These are phyloP conservation scores for Trichothecium roseum DNA, from an alignment of 2,329 filamentous ascomycete genomes.

Conservation along the genomic window DNA sequence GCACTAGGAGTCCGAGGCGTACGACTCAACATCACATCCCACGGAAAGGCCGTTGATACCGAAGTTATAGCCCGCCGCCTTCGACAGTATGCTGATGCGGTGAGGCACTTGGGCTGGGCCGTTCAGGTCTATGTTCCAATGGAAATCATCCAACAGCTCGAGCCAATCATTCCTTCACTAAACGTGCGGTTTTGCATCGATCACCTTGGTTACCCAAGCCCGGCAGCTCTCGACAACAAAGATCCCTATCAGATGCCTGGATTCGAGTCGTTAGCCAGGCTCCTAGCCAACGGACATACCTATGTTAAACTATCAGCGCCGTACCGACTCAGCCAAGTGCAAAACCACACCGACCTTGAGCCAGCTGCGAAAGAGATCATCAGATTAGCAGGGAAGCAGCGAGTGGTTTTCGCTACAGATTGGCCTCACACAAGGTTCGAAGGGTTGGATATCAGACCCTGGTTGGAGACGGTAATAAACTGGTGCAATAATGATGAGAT, in stretches of 20 bases:
- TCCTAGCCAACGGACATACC: slow-evolving; percentile 33
- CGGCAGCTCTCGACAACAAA: slow-evolving; percentile 16
- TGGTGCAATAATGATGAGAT: slow-evolving; percentile 36
- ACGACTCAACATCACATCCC: slow-evolving; percentile 47
- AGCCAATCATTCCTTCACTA: slow-evolving; percentile 35
- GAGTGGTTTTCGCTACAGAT: slow-evolving; percentile 48
- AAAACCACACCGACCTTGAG: slow-evolving; percentile 26
- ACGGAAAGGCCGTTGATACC: slow-evolving; percentile 27
- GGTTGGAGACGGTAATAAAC: slow-evolving; percentile 40
- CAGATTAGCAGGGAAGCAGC: slow-evolving; percentile 22
- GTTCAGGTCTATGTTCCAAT: slow-evolving; percentile 49
- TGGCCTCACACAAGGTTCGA: slow-evolving; percentile 53
- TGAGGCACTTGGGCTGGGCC: slow-evolving; percentile 42
- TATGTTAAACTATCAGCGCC: slow-evolving; percentile 47
- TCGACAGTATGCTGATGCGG: slow-evolving; percentile 35
- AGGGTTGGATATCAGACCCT: slow-evolving; percentile 40
- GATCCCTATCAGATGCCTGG: slow-evolving; percentile 36
- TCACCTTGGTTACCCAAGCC: slow-evolving; percentile 43
- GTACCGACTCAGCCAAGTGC: slow-evolving; percentile 38
- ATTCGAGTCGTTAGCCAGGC: slow-evolving; percentile 33
- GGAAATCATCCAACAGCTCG: slow-evolving; percentile 34
- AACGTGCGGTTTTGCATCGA: slow-evolving; percentile 46
- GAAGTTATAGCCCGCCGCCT: slow-evolving; percentile 30
- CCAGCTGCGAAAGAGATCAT: slow-evolving; percentile 36
- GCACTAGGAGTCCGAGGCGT: slow-evolving; percentile 46